Evolutionary conservation across 345 rosid genomes (phyloP), one percentile per base, ranked within the genome.

Genomic region (Eucalyptus brandiana): DNA sequence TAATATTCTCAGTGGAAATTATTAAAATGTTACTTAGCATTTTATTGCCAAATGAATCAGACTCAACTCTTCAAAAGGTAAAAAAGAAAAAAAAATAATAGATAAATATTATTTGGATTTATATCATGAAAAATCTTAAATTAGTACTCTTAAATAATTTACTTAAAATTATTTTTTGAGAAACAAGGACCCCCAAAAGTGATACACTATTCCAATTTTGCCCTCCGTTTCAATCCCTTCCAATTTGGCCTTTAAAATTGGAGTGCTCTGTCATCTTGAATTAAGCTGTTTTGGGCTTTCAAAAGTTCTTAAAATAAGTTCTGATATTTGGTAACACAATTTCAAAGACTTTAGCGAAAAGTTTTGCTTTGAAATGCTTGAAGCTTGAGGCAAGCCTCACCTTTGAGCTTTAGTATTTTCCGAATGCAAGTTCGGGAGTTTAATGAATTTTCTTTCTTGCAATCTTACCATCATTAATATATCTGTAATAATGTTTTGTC

Each of bases 181-280:
- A 3, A 6, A 3, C 6, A 5, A 26, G 13, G 6, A 24, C 30
- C 4, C 14, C n/a, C n/a, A n/a, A 3, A 1, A 26, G 65, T 26
- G 28, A 5, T 58, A 58, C 7, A 26, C 30, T n/a, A 26, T 58
- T 58, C 65, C n/a, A 58, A 24, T 5, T 58, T 24, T 58, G 2
- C 18, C 30, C 6, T 58, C 15, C 1, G 6, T 58, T 26, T 58
- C 65, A 58, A 24, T 11, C 30, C 1, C 1, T 1, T 26, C 65
- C n/a, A 58, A 24, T 58, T 58, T 26, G 30, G 13, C 65, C 28
- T 5, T 24, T 11, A 11, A 24, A 24, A 24, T 24, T 58, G 1
- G 65, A 56, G 65, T 5, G 4, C 28, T 58, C 7, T 1, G 2
- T 58, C 65, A 58, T 23, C 1, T 58, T 24, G n/a, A 58, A 24